Percentiles rank a stretch among this genome's conserved stretches.
These are phyloP conservation scores for Tulasnella sp. DNA, from an alignment of 768 basidiomycete species.

Conservation along the genomic window DNA sequence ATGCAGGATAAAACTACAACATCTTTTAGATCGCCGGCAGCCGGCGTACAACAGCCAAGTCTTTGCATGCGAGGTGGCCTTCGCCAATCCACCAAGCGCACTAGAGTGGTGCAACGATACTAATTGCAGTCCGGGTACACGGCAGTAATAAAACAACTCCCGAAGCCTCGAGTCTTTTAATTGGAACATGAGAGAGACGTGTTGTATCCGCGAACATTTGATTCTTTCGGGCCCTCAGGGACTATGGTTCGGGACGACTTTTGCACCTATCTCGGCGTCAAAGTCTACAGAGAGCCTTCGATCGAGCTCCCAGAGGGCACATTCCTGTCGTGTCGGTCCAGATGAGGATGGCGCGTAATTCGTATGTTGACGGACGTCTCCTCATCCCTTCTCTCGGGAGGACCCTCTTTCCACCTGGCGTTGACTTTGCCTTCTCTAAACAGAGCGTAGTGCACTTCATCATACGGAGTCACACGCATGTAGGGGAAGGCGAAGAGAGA, in stretches of 20 bases:
- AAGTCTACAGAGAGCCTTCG: constrained; percentile 4
- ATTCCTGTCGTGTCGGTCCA: not conserved
- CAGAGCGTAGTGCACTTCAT: constrained; percentile 29
- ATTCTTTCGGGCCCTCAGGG: constrained; percentile 7
- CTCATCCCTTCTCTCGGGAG: not conserved
- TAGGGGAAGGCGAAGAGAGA: constrained; percentile 12
- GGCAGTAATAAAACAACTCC: constrained; percentile 57
- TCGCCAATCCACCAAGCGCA: constrained; percentile 67
- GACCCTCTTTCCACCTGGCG: not conserved
- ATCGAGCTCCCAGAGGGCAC: not conserved
- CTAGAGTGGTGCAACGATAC: constrained; percentile 87
- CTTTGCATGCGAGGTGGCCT: constrained; percentile 81
- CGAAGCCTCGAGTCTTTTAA: constrained; percentile 33
- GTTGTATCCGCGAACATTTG: constrained; percentile 44
- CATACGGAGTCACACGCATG: constrained; percentile 25
- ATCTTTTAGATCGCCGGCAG: constrained; percentile 71
- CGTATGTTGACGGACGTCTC: not conserved
- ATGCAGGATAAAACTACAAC: constrained; percentile 70
- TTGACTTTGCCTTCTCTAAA: not conserved
- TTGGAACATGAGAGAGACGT: constrained; percentile 39
- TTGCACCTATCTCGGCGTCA: constrained; percentile 24
- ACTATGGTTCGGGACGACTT: constrained; percentile 21
- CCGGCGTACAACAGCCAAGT: constrained; percentile 70
- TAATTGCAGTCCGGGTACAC: constrained; percentile 77
- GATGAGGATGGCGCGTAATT: constrained; percentile 30